Conservation (phyloP, 306 rosid species). For the Fagus crenata region DNA sequence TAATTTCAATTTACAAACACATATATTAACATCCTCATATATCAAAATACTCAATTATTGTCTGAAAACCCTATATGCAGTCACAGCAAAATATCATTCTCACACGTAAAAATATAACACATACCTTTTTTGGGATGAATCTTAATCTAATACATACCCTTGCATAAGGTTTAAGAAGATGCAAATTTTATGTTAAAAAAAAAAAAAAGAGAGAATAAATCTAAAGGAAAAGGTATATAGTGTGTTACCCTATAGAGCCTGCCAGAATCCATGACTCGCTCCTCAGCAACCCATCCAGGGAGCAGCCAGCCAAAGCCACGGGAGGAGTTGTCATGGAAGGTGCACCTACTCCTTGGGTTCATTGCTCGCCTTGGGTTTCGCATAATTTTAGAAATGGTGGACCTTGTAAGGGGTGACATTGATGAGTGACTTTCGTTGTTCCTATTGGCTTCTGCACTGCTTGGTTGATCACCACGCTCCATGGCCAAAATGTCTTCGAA, state of each 20-base stretch:
- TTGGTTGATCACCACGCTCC: background rate
- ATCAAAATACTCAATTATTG: too few species aligned
- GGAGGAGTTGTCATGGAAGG: slow-evolving; percentile 6
- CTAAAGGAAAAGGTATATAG: background rate
- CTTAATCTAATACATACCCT: too few species aligned
- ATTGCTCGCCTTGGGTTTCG: background rate
- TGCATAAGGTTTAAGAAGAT: too few species aligned
- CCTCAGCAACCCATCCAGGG: slow-evolving; percentile 27
- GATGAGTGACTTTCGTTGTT: background rate
- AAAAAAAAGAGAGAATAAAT: background rate
- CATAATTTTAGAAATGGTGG: background rate
- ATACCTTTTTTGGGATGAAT: too few species aligned
- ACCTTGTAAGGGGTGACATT: background rate
- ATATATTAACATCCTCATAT: too few species aligned
- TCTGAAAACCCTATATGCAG: too few species aligned
- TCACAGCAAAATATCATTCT: too few species aligned
- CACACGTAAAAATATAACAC: too few species aligned
- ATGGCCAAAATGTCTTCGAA: background rate
- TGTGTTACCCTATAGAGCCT: slow-evolving; percentile 23
- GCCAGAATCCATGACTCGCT: slow-evolving; percentile 8
- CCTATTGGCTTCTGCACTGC: background rate
- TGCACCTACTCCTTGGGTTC: background rate
- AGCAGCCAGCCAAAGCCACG: slow-evolving; percentile 24
- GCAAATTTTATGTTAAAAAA: too few species aligned
- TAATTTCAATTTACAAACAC: too few species aligned